Conservation (phyloP, 2,329 filamentous ascomycete genomes). For the Macrophomina phaseolina region DNA sequence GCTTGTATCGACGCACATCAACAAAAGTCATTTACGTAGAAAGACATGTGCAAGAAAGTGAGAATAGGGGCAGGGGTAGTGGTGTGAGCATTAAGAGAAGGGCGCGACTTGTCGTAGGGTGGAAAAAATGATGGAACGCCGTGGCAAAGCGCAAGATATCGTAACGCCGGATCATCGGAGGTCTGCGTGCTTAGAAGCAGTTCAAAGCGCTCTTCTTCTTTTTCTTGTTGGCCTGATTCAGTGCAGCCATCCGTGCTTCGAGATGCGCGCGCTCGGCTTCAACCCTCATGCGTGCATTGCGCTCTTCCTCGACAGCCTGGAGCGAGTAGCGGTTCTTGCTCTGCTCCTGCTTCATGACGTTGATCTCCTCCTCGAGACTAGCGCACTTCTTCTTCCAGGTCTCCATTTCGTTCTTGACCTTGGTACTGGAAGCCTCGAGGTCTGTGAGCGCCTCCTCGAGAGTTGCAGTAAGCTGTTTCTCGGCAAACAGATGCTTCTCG, state of each 20-base stretch:
- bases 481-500: conserved; percentile 93
- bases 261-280: conserved; percentile 88
- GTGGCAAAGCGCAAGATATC: conserved; percentile 8
- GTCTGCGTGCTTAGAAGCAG: conserved; percentile 75
- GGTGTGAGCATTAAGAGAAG: neutral
- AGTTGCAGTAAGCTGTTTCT: conserved; percentile 94
- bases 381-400: conserved; percentile 86
- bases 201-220: conserved; percentile 96
- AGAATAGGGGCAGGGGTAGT: conserved; percentile 6
- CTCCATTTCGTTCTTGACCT: conserved; percentile 89
- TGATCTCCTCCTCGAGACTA: conserved; percentile 74
- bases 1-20: conserved; percentile 15
- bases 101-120: neutral
- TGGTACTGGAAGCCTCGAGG: conserved; percentile 88
- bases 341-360: conserved; percentile 66
- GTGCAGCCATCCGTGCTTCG: conserved; percentile 76
- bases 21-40: conserved; percentile 26
- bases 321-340: conserved; percentile 68
- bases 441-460: conserved; percentile 95
- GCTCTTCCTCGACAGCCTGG: conserved; percentile 94
- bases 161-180: conserved; percentile 10
- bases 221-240: conserved; percentile 90
- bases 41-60: conserved; percentile 25
- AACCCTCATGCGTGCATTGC: conserved; percentile 87
- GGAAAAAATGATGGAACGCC: conserved; percentile 6